Evolutionary conservation across 805 yeast species (phyloP), one percentile per base, ranked within the genome.

Genomic region (Candida odintsovae): DNA sequence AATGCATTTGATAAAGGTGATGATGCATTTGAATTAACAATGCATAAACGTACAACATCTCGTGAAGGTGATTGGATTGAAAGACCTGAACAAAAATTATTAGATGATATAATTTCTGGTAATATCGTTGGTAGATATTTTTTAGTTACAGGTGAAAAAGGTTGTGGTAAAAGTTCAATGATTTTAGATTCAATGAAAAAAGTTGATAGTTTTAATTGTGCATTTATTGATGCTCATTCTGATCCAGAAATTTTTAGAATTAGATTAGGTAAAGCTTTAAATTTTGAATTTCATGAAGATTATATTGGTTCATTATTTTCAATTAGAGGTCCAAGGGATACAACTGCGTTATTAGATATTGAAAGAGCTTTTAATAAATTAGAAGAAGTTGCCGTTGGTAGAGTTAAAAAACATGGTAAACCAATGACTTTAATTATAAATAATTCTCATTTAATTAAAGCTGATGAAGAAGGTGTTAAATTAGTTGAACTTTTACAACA

Each of bases 201-300:
- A 52, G 78, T 77, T 2, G 67, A 73, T 35, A 88, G 90, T 0
- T 63, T 66, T 43, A 78, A 82, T 55, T 86, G 88, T 42, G 77
- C 88, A 0, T 72, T 83, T 42, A 68, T 87, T 49, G 95, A 87
- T 58, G 94, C 94, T 1, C 94, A 86, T 56, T 83, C 90, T 0
- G 95, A 87, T 59, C 88, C 92, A 0, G 95, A 87, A 59, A 80
- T 87, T 42, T 83, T 87, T 60, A 70, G 95, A 48, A 76, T 86
- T 20, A 66, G 95, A 37, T 68, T 87, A 11, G 95, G 95, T 2
- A 76, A 77, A 50, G 90, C 95, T 0, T 67, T 87, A 42, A 79
- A 83, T 50, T 87, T 81, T 59, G 80, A 80, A 37, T 87, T 73
- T 60, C 82, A 77, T 52, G 95, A 87, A 58, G 95, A 87, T 63